Conservation (phyloP, 2,329 filamentous ascomycete genomes). For the Xylariaceae sp. region DNA sequence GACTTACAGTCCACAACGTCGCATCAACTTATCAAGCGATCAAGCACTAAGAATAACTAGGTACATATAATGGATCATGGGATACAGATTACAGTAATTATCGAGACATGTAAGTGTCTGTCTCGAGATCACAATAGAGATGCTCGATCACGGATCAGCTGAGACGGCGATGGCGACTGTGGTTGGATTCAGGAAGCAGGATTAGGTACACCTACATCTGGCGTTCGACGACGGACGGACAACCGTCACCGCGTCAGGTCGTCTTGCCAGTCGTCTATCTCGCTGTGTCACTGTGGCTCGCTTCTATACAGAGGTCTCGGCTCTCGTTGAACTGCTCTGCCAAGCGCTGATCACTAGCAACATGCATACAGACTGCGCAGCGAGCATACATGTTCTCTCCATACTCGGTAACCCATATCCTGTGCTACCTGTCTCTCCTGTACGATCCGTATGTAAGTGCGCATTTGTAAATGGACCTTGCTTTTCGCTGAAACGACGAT, state of each 20-base stretch:
- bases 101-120: neutral
- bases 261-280: neutral
- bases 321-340: slow-evolving; percentile 6
- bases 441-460: neutral
- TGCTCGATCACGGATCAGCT: neutral
- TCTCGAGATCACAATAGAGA: neutral
- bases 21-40: neutral
- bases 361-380: neutral
- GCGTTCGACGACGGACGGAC: neutral
- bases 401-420: neutral
- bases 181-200: neutral
- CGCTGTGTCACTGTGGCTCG: slow-evolving; percentile 10
- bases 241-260: neutral
- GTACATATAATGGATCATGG: neutral
- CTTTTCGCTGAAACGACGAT: neutral
- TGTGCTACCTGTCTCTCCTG: neutral
- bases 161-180: neutral
- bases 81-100: neutral
- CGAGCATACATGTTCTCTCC: neutral
- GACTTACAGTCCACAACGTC: neutral
- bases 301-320: slow-evolving; percentile 15
- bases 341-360: slow-evolving; percentile 7
- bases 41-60: neutral
- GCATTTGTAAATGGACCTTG: neutral
- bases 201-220: neutral